A percentile compares a stretch with the other conserved stretches of the same genome.
These are phyloP conservation scores for Paecilomyces sp. DNA, from an alignment of 2,329 filamentous ascomycete genomes.

Conservation along the genomic window DNA sequence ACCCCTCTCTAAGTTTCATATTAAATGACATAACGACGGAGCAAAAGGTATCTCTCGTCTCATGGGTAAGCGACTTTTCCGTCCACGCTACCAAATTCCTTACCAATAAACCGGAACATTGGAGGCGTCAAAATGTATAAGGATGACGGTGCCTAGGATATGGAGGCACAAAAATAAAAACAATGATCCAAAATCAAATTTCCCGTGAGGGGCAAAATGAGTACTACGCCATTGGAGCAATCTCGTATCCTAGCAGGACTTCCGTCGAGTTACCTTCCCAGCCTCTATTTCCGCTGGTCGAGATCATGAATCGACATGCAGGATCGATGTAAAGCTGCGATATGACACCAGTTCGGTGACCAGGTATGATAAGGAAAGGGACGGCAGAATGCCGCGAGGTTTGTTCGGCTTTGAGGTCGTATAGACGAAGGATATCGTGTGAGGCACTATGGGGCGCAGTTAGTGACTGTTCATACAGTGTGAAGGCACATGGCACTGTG, in stretches of 20 bases:
- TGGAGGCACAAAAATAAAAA: neutral
- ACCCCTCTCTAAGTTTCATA: neutral
- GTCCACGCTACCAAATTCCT: neutral
- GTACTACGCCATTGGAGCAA: slow-evolving; percentile 43
- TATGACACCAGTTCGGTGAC: slow-evolving; percentile 81
- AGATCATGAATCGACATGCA: slow-evolving; percentile 83
- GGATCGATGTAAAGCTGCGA: slow-evolving; percentile 81
- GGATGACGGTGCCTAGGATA: neutral
- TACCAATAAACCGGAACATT: neutral
- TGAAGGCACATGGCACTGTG: slow-evolving; percentile 2
- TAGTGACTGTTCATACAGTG: neutral
- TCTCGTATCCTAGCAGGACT: slow-evolving; percentile 90
- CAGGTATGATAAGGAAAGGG: slow-evolving; percentile 93
- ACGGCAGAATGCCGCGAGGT: slow-evolving; percentile 67
- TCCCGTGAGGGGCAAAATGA: neutral
- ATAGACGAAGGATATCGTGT: slow-evolving; percentile 86
- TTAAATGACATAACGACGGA: neutral
- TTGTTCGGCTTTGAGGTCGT: slow-evolving; percentile 68
- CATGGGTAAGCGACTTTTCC: neutral
- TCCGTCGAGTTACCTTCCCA: slow-evolving; percentile 93
- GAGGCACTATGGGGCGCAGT: slow-evolving; percentile 57
- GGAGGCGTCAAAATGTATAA: neutral
- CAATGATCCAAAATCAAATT: neutral
- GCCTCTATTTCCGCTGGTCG: slow-evolving; percentile 81
- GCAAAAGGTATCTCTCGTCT: neutral